Base-by-base conservation (phyloP, 2,329 filamentous ascomycete species). In the Calonectria honghensis region DNA sequence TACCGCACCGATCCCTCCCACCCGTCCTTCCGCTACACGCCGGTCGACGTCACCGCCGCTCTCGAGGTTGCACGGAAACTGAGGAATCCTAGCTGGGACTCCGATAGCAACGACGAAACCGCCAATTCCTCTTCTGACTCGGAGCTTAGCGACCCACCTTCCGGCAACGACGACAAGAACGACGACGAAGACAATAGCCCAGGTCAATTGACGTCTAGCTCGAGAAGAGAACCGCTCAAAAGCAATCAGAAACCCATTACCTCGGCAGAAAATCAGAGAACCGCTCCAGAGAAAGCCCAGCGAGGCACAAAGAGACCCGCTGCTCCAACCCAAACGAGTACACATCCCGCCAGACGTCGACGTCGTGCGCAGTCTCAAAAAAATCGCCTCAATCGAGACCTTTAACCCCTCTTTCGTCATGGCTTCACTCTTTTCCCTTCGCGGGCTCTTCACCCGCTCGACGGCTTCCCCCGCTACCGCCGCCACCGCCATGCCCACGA, bases 361-460 rank as follows among this genome's bases (percentile, higher is more conserved):
- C 45, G n/a, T 4, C 45, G n/a, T 48, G 41, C 7, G 20, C 37
- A 61, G 57, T 41, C n/a, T 52, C 32, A 32, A 13, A 32, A 13
- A 51, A 72, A 18, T 20, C 59, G 24, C 66, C 68, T 41, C 65
- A 52, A 66, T 65, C 59, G 39, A 64, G 32, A 45, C 27, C 64
- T 37, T 71, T 6, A 52, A 54, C 45, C 69, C 39, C 74, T n/a
- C 70, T 73, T 45, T 69, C 63, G 74, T 64, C 29, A 84, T 84
- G 83, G 71, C 79, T 6, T 82, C 81, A 4, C 69, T 82, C 52
- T 77, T 80, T 31, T 81, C 83, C 48, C 75, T 85, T 50, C 71
- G 80, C 72, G 81, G 82, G 76, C 79, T 85, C 63, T 79, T 85
- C 52, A 72, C 79, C 78, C 77, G 81, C 72, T 78, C 78, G 20